Conservation (phyloP, 306 rosid genomes). For the Trifolium pratense region DNA sequence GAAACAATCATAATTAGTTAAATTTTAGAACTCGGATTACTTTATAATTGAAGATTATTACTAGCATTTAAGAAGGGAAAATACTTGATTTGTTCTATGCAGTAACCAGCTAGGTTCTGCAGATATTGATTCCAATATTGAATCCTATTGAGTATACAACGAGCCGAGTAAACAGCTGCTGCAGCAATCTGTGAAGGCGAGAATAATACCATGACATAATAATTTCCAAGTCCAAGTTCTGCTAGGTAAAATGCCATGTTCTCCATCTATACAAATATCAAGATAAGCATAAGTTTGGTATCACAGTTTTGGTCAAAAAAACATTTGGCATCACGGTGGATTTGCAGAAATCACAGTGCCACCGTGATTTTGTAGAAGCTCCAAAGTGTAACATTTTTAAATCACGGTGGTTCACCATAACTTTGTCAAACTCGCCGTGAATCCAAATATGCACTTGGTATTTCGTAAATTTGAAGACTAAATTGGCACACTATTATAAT, state of each 20-base stretch:
- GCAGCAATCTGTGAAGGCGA: background rate
- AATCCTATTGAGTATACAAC: constrained; percentile 2
- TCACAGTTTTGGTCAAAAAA: too few relatives aligned
- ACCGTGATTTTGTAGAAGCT: background rate
- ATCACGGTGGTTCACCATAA: too few relatives aligned
- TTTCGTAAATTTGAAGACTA: too few relatives aligned
- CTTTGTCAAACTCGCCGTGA: background rate
- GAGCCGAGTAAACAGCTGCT: background rate
- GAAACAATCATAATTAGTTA: background rate
- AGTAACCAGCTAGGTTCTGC: background rate
- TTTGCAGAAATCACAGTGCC: background rate
- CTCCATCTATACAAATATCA: background rate
- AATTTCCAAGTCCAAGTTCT: background rate
- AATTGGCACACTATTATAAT: too few relatives aligned
- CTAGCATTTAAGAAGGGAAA: background rate
- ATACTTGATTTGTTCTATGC: background rate
- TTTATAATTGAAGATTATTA: background rate
- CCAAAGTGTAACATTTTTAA: too few relatives aligned
- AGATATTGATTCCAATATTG: background rate
- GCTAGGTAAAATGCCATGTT: background rate
- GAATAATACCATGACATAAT: background rate
- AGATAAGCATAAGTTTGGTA: background rate
- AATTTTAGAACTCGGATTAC: background rate
- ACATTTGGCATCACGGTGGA: background rate
- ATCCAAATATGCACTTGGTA: background rate